Evolutionary conservation across 1,139 yeast genomes (phyloP), one percentile per base, ranked within the genome.

Genomic region (Candida neerlandica): DNA sequence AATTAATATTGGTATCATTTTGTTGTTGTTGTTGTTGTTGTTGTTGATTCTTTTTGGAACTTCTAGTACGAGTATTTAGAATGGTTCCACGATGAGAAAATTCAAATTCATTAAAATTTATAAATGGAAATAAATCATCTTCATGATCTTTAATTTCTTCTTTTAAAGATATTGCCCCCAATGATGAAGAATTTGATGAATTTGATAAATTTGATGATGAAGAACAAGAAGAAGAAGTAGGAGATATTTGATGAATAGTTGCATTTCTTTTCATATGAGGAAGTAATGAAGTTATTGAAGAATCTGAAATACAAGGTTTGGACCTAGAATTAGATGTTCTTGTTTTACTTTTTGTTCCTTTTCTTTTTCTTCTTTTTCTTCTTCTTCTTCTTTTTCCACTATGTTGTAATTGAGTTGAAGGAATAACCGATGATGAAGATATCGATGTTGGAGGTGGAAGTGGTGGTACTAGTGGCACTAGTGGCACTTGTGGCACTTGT

Each of bases 71-170:
- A 9, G 38, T 19, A 30, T 45, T 45, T 29, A 51, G 29, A 4
- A 49, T 41, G 1, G 52, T 45, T 2, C 54, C 54, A 27, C 41
- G 48, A 14, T 46, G 44, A 11, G 52, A 49, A 42, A 51, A 51
- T 29, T 47, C 40, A 40, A 51, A 51, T 32, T 51, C 51, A 15
- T 48, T 43, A 18, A 50, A 43, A 27, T 43, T 43, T 23, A 43
- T 46, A 43, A 46, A 46, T 27, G 49, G 43, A 19, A 46, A 46
- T 18, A 43, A 38, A 11, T 44, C 46, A 26, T 44, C 41, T 29
- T 41, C 40, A 23, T 41, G 12, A 19, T 32, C 11, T 10, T n/a
- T 42, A 16, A n/a, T n/a, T n/a, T 32, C 23, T 23, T 14, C 21
- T 34, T 7, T 12, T 19, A 37, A 11, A 19, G 27, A 37, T 12